A percentile compares a stretch with the other conserved stretches of the same genome.
These are phyloP conservation scores for Metarhizium brunneum DNA, from an alignment of 2,329 filamentous ascomycete genomes.

Conservation along the genomic window DNA sequence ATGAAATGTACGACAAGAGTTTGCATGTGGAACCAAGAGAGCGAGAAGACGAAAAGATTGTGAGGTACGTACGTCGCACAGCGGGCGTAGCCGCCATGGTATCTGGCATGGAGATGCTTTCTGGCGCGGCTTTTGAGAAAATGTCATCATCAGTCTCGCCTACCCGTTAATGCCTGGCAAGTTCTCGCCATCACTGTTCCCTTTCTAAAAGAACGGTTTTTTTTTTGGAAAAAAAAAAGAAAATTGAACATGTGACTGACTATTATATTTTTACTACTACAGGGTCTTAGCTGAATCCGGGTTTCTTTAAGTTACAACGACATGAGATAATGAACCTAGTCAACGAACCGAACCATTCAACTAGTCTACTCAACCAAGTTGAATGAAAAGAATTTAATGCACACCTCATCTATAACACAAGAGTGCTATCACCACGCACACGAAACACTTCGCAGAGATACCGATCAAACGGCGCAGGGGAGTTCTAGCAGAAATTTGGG, in stretches of 20 bases:
- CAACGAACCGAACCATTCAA: neutral
- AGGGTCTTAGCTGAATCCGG: constrained; percentile 54
- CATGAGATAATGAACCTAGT: constrained; percentile 3
- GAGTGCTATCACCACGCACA: neutral
- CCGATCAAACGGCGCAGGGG: neutral
- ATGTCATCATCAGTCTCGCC: neutral
- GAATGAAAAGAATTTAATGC: neutral
- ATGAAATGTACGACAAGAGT: constrained; percentile 99
- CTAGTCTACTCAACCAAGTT: neutral
- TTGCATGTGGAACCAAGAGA: constrained; percentile 88
- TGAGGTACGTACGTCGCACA: constrained; percentile 59
- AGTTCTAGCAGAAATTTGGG: neutral
- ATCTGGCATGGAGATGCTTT: constrained; percentile 1
- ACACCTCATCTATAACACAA: neutral
- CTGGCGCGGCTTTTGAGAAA: neutral
- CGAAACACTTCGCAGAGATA: neutral
- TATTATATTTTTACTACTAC: constrained; percentile 7
- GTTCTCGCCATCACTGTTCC: neutral
- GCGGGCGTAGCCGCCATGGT: constrained; percentile 15
- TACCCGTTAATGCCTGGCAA: neutral
- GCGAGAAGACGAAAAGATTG: constrained; percentile 98
- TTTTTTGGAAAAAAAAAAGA: no score
- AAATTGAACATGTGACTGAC: neutral
- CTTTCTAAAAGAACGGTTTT: no score
- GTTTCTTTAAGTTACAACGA: constrained; percentile 37